These are phyloP conservation scores for Penicillium fimorum DNA, from an alignment of 495 filamentous ascomycete species.

Conservation along the genomic window DNA sequence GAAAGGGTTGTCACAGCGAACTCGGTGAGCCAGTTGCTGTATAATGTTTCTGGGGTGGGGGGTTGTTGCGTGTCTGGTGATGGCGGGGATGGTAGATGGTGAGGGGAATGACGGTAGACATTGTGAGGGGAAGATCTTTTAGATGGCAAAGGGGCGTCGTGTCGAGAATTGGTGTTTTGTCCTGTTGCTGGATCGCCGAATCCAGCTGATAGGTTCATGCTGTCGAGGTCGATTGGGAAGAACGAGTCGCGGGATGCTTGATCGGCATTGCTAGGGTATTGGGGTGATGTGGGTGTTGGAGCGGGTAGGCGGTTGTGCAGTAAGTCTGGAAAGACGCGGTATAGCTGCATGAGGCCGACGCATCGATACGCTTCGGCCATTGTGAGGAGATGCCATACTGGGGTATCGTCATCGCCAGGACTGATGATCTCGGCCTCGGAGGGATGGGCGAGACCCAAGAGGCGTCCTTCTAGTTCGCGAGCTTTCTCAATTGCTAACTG, in stretches of 20 bases:
- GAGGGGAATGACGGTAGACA: conserved; percentile 10
- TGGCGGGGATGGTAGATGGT: neutral
- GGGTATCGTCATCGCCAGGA: conserved; percentile 54
- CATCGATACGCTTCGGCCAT: conserved; percentile 58
- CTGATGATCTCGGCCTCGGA: conserved; percentile 49
- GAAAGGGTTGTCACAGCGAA: conserved; percentile 53
- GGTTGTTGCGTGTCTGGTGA: neutral
- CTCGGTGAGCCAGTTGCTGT: conserved; percentile 51
- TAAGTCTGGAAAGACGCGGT: conserved; percentile 54
- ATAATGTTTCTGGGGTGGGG: conserved; percentile 18
- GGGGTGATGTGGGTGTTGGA: conserved; percentile 11
- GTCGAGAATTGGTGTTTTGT: conserved; percentile 5
- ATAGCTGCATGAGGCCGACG: conserved; percentile 53
- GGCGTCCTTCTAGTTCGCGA: conserved; percentile 49
- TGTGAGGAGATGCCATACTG: conserved; percentile 55
- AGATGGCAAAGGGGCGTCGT: neutral
- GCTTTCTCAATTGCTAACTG: conserved; percentile 48
- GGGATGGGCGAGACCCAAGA: conserved; percentile 49
- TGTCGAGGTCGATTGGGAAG: conserved; percentile 32
- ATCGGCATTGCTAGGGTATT: conserved; percentile 6
- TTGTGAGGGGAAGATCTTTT: conserved; percentile 5
- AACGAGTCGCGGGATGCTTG: conserved; percentile 24
- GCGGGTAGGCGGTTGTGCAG: conserved; percentile 43
- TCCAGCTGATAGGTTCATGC: conserved; percentile 24
- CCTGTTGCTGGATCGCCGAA: conserved; percentile 14